Percentiles rank a stretch among this genome's conserved stretches.
Evolutionary conservation across 139 green algal species (phyloP).

Genomic region (Closterium sp.): DNA sequence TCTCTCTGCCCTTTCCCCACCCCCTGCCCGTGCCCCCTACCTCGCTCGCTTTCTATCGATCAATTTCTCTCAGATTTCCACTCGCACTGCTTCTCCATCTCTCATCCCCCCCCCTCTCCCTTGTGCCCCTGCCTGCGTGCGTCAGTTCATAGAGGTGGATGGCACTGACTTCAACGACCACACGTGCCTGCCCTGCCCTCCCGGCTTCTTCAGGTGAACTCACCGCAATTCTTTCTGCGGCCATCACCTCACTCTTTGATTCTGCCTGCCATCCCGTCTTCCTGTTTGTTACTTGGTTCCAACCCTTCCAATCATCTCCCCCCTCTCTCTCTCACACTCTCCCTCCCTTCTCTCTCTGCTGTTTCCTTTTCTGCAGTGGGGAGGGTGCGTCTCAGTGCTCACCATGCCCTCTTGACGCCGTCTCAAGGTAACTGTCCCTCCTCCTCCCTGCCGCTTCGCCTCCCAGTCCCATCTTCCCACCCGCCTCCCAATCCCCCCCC

Average conservation of each 20-base stretch:
- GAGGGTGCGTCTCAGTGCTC: background rate
- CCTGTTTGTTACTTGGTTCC: too few relatives aligned
- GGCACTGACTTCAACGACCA: conserved; percentile 31
- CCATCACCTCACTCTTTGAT: background rate
- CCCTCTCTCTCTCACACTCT: background rate
- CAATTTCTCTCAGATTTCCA: too few relatives aligned
- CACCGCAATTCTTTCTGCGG: background rate
- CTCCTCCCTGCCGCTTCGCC: background rate
- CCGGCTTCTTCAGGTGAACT: conserved; percentile 24
- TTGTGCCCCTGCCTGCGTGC: background rate
- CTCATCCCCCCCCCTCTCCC: too few relatives aligned
- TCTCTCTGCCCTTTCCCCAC: background rate
- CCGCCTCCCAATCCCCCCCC: background rate
- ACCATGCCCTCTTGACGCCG: background rate
- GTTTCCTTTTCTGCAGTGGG: background rate
- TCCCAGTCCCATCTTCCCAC: background rate
- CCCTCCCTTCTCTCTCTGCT: background rate
- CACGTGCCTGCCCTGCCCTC: conserved; percentile 8
- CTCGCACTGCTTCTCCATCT: too few relatives aligned
- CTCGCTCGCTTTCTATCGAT: too few relatives aligned
- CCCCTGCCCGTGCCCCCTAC: too few relatives aligned
- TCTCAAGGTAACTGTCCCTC: background rate
- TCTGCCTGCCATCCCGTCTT: background rate
- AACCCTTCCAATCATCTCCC: too few relatives aligned
- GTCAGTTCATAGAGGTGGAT: conserved; percentile 15